Conservation (phyloP, 306 rosid genomes). For the Lotus japonicus region DNA sequence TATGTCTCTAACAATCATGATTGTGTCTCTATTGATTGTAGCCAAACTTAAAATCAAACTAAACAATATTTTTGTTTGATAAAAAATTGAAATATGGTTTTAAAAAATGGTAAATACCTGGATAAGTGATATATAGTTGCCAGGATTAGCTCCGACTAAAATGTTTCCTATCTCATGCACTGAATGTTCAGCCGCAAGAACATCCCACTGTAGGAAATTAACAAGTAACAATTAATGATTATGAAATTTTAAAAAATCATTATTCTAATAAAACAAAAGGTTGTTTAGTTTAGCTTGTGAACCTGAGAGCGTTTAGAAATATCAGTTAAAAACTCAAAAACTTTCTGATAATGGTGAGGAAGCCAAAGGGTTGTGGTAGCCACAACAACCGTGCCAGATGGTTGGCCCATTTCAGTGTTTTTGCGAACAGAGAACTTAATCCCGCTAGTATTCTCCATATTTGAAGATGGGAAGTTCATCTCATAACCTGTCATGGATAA, state of each 20-base stretch:
- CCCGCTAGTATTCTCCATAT: conserved; percentile 32
- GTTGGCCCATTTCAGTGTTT: conserved; percentile 35
- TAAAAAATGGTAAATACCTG: conserved; percentile 30
- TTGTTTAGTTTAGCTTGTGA: no score
- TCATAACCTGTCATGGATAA: conserved; percentile 40
- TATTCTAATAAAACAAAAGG: no score
- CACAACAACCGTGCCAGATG: conserved; percentile 36
- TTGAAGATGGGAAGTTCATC: conserved; percentile 34
- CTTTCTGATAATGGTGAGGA: conserved; percentile 28
- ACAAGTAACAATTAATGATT: neutral
- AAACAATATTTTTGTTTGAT: neutral
- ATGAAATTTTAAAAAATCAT: neutral
- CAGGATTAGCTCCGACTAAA: conserved; percentile 41
- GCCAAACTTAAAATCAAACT: neutral
- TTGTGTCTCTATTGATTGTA: no score
- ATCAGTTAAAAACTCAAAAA: conserved; percentile 51
- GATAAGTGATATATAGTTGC: conserved; percentile 42
- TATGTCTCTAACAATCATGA: no score
- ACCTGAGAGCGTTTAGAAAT: no score
- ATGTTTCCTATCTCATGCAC: conserved; percentile 40
- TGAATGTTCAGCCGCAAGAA: conserved; percentile 31
- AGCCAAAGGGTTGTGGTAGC: conserved; percentile 64
- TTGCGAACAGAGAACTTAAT: conserved; percentile 36
- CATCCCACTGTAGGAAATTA: conserved; percentile 60
- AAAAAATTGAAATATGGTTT: neutral